Base-by-base conservation (phyloP, 805 yeast species). In the Candida caryicola region DNA sequence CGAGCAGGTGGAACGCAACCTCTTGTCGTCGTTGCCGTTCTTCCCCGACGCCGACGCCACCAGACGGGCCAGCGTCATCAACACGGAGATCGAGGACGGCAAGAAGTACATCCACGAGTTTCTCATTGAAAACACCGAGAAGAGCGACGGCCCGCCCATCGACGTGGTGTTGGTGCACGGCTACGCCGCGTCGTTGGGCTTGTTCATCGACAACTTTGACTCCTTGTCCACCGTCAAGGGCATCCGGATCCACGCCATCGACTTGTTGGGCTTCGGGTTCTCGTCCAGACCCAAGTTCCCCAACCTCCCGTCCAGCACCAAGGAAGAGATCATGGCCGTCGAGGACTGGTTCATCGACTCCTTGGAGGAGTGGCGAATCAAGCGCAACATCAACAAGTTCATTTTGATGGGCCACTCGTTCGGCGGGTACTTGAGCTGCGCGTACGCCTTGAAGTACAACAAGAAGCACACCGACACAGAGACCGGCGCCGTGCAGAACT, bases 111-210 rank as follows among this genome's bases (percentile, higher is more conserved):
- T 90, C 41, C 91, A 90, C 62, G 98, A 91, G 61, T 79, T 89
- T 42, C 73, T 66, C 44, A 74, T 90, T 23, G 65, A 66, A 31
- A 77, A 81, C 45, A 70, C 48, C 8, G 68, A 63, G 32, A 36
- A 46, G 13, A 76, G 84, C 3, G 39, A 35, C 1, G 30, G 17
- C 2, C 31, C 34, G 15, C 43, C 43, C 3, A 62, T 59, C 39
- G 85, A 81, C 59, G 59, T 89, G 17, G 87, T 93, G 2, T 60
- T 91, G 44, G 63, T 93, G 4, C 99, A 91, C 60, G 99, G 99
- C 0, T 89, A 88, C 55, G 96, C 95, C 2, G 95, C 98, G 0
- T 86, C 95, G 1, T 74, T 89, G 10, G 91, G 95, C 17, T 80
- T 88, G 38, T 91, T 79, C 50, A 76, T 82, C 52, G 77, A 82